Base-by-base conservation (phyloP, 169 alveolate species). In the Amoebophrya sp. region DNA sequence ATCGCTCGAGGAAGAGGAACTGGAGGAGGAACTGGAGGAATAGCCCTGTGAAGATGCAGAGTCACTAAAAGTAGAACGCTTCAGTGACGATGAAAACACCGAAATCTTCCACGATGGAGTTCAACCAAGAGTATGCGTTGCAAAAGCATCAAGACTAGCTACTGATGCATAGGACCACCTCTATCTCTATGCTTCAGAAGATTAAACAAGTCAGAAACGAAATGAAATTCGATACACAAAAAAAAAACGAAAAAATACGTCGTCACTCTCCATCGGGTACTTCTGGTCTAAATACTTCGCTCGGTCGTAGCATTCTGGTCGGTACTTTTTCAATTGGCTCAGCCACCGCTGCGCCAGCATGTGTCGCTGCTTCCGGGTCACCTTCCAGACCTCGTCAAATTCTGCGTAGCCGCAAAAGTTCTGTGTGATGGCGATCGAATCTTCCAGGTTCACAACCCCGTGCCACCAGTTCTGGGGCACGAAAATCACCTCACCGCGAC, bases 391-490 rank as follows among this genome's bases (percentile, higher is more conserved):
- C 12, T 66, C 77, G 38, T 92, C 93, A 33, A 92, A 92, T 14
- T 92, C 77, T 77, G 40, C 91, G 40, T 40, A 40, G 2, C 93
- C 40, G 18, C 29, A 40, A 23, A 66, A 93, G 83, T 91, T 91
- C 89, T 91, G 92, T n/a, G 97, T 95, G 14, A 95, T 92, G 39
- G 97, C 97, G 0, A 95, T 90, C 3, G 96, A 94, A 83, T 95
- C 95, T 40, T 94, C 94, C 3, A 96, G 89, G 91, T 96, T 96
- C 29, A 96, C 90, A n/a, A 96, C 97, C 2, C 96, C 97, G 94
- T 96, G 97, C 97, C 97, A 96, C 97, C 97, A 95, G 47, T 94
- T 93, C 25, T 96, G 96, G 39, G 97, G 97, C 0, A 96, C 95
- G 92, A 93, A 95, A 18, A 95, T 94, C 47, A 95, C 93, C 90